Conservation (phyloP, 768 basidiomycete genomes). For the Cystofilobasidium ferigula region DNA sequence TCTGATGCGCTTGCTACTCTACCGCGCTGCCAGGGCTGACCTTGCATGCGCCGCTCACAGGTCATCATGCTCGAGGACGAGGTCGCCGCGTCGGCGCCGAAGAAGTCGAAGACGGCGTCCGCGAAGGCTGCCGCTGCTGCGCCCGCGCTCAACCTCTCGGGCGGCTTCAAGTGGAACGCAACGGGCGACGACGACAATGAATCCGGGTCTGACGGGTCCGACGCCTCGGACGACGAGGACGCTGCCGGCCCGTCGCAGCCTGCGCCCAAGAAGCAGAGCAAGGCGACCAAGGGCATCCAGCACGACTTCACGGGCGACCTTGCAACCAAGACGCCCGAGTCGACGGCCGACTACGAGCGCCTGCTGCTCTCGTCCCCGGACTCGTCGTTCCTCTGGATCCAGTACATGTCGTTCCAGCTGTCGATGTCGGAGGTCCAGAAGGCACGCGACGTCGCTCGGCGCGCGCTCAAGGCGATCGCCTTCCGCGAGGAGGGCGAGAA, state of each 20-base stretch:
- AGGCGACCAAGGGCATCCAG: constrained; percentile 38
- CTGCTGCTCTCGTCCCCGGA: constrained; percentile 85
- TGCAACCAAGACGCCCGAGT: constrained; percentile 73
- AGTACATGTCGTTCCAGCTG: constrained; percentile 98
- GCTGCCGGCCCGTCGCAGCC: constrained; percentile 21
- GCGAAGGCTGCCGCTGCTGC: constrained; percentile 16
- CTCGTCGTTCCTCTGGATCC: constrained; percentile 96
- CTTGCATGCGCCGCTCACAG: not conserved
- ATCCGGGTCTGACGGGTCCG: constrained; percentile 23
- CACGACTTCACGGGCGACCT: constrained; percentile 62
- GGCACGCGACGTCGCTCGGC: constrained; percentile 72
- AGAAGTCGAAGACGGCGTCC: constrained; percentile 21
- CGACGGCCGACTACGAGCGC: constrained; percentile 89
- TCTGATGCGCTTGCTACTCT: not conserved
- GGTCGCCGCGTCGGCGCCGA: constrained; percentile 31
- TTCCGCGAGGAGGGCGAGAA: constrained; percentile 95
- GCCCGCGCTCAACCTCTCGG: constrained; percentile 30
- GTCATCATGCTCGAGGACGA: constrained; percentile 21
- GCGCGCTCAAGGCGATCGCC: constrained; percentile 74
- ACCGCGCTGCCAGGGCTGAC: not conserved
- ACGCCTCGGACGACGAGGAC: constrained; percentile 35
- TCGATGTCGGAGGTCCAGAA: constrained; percentile 95
- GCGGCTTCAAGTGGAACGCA: constrained; percentile 37
- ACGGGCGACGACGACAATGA: constrained; percentile 40
- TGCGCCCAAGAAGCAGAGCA: constrained; percentile 47